These are phyloP conservation scores for Cyclotella atomus DNA, from an alignment of 108 stramenopile genomes.

Conservation along the genomic window DNA sequence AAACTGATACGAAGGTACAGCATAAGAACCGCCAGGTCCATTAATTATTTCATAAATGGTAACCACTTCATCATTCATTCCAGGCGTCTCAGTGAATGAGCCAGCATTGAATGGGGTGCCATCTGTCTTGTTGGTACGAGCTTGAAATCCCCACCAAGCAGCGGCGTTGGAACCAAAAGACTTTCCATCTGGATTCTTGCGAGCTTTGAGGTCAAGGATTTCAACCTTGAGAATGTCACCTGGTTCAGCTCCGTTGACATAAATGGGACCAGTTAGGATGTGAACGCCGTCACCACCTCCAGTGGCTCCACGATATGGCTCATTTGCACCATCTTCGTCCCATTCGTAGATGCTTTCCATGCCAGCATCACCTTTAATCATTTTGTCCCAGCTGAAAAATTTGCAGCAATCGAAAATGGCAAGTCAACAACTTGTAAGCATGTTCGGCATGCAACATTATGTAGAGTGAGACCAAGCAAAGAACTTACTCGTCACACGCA, in stretches of 20 bases:
- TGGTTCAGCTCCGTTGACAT: slow-evolving; percentile 38
- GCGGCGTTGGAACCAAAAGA: slow-evolving; percentile 51
- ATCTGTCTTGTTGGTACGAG: slow-evolving; percentile 32
- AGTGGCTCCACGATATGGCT: slow-evolving; percentile 46
- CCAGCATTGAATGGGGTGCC: slow-evolving; percentile 27
- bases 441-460: neutral
- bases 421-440: too few species aligned
- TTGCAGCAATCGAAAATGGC: neutral
- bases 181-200: slow-evolving; percentile 38
- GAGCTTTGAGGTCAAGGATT: slow-evolving; percentile 42
- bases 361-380: slow-evolving; percentile 54
- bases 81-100: slow-evolving; percentile 35
- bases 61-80: slow-evolving; percentile 41
- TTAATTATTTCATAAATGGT: slow-evolving; percentile 47
- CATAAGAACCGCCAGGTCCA: slow-evolving; percentile 32
- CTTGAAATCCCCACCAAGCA: slow-evolving; percentile 55
- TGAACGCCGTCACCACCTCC: slow-evolving; percentile 49
- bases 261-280: slow-evolving; percentile 48
- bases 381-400: slow-evolving; percentile 30
- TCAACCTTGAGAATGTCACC: slow-evolving; percentile 54
- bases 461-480: neutral
- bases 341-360: slow-evolving; percentile 52
- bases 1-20: slow-evolving; percentile 48
- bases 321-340: slow-evolving; percentile 30
- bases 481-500: slow-evolving; percentile 46